These are phyloP conservation scores for Elongisporangium senticosum DNA, from an alignment of 352 stramenopile genomes.

Conservation along the genomic window DNA sequence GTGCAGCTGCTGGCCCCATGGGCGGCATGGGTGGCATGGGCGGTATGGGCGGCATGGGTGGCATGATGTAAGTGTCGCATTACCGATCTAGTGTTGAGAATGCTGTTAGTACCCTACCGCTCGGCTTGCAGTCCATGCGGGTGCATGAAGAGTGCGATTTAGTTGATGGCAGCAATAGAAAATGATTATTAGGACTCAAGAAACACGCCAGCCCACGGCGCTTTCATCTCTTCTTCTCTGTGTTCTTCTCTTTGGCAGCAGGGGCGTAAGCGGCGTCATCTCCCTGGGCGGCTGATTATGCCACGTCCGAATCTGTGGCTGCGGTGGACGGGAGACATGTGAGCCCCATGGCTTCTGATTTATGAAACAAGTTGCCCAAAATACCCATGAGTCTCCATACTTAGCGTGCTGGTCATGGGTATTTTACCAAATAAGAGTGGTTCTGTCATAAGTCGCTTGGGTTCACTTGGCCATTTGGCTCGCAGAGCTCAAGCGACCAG, in stretches of 20 bases:
- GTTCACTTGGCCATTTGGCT: neutral
- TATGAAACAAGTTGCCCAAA: neutral
- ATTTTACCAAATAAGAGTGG: neutral
- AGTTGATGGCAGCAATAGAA: slow-evolving; percentile 5
- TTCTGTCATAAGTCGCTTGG: neutral
- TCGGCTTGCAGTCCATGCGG: neutral
- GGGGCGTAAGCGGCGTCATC: neutral
- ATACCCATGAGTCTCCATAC: neutral
- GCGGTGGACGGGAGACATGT: neutral
- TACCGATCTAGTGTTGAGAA: neutral
- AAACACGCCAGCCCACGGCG: neutral
- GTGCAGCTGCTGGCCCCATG: slow-evolving; percentile 55
- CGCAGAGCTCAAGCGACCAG: neutral
- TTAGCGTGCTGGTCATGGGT: neutral
- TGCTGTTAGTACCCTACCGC: neutral
- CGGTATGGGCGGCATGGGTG: slow-evolving; percentile 75
- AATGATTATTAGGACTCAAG: slow-evolving; percentile 3
- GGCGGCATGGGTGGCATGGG: slow-evolving; percentile 76
- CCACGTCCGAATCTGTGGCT: neutral
- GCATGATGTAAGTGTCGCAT: slow-evolving; percentile 62
- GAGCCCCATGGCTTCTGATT: neutral
- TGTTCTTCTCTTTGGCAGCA: neutral
- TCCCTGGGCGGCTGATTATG: neutral
- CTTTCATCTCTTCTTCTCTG: neutral
- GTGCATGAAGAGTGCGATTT: neutral